A percentile compares a stretch with the other conserved stretches of the same genome.
phyloP scores from a whole-genome alignment of 2,329 filamentous ascomycete genomes.

The Colletotrichum sp. region DNA sequence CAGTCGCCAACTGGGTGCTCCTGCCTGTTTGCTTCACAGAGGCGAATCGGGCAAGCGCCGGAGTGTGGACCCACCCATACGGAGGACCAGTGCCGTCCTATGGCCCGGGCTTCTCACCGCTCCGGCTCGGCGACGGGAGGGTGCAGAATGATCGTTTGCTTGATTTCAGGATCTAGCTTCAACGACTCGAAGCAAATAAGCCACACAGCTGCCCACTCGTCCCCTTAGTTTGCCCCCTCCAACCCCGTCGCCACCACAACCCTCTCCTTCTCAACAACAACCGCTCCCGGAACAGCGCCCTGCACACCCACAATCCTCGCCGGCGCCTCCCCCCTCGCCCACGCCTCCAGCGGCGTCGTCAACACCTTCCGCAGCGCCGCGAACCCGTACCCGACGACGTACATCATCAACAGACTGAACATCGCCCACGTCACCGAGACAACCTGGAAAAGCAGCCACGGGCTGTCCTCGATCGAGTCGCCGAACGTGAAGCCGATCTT shows the following conservation, averaged over 20 bases:
- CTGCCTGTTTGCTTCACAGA: constrained; percentile 1
- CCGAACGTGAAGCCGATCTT: not conserved
- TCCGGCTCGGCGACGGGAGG: not conserved
- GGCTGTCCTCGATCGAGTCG: not conserved
- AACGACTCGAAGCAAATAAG: not conserved
- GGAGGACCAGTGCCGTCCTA: not conserved
- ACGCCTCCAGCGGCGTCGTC: constrained; percentile 9
- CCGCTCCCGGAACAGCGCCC: not conserved
- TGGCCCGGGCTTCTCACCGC: not conserved
- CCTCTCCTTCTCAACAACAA: not conserved
- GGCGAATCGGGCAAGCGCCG: not conserved
- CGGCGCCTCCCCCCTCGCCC: not conserved
- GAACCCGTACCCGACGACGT: not conserved
- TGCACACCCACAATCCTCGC: not conserved
- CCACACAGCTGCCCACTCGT: not conserved
- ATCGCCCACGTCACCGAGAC: not conserved
- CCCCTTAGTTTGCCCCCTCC: not conserved
- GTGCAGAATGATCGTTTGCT: not conserved
- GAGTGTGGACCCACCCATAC: not conserved
- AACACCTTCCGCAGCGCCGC: constrained; percentile 1
- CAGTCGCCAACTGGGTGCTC: not conserved
- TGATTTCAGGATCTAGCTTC: not conserved
- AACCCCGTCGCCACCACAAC: not conserved
- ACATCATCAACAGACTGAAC: not conserved
- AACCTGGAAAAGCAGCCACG: not conserved